These are phyloP conservation scores for Yamadazyma dushanensis DNA, from an alignment of 1,139 yeast species.

Conservation along the genomic window DNA sequence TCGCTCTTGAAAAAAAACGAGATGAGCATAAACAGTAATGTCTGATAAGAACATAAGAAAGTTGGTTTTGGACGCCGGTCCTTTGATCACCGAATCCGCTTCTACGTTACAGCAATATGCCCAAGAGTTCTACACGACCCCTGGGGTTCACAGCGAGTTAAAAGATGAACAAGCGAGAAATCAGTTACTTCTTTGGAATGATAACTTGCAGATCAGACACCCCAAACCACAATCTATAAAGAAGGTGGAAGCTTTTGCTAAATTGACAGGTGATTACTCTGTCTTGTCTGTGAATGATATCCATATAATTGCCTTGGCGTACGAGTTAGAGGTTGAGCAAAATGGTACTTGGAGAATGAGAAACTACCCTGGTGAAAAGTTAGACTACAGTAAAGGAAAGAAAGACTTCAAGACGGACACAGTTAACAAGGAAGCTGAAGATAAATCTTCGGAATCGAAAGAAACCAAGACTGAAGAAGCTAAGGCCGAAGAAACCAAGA, in stretches of 20 bases:
- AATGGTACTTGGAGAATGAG: conserved; percentile 74
- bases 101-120: conserved; percentile 73
- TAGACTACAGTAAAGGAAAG: conserved; percentile 15
- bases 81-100: conserved; percentile 84
- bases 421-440: conserved; percentile 7
- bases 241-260: conserved; percentile 74
- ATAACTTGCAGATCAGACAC: conserved; percentile 62
- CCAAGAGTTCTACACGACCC: conserved; percentile 74
- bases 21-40: conserved; percentile 11
- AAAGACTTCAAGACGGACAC: not conserved
- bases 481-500: conserved; percentile 27
- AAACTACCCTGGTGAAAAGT: conserved; percentile 65
- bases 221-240: conserved; percentile 67
- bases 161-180: conserved; percentile 82
- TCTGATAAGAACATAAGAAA: conserved; percentile 38
- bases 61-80: conserved; percentile 90
- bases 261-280: conserved; percentile 84
- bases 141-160: conserved; percentile 85
- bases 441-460: no score
- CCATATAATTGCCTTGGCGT: conserved; percentile 86
- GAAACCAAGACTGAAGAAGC: conserved; percentile 16
- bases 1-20: conserved; percentile 1
- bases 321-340: conserved; percentile 76
- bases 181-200: conserved; percentile 78
- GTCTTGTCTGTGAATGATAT: conserved; percentile 90